These are phyloP conservation scores for Boletus vermiculosoides DNA, from an alignment of 768 basidiomycete species.

Conservation along the genomic window DNA sequence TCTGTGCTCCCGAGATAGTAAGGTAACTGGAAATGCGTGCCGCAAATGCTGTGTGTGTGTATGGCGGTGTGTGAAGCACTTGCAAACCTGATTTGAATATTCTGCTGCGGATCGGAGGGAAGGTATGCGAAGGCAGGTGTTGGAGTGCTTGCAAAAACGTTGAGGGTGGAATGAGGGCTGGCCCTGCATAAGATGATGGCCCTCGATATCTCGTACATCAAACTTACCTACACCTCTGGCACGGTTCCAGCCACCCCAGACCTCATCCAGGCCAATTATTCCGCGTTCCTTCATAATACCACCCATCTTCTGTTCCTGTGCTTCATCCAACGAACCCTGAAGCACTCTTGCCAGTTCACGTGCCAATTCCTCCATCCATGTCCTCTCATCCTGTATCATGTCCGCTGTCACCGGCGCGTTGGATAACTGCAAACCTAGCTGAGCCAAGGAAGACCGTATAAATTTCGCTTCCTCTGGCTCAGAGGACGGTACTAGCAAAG, in stretches of 20 bases:
- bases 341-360: conserved; percentile 78
- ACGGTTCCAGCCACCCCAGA: conserved; percentile 95
- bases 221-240: conserved; percentile 80
- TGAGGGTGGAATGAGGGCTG: conserved; percentile 87
- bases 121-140: conserved; percentile 60
- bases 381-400: conserved; percentile 79
- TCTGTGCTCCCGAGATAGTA: conserved; percentile 48
- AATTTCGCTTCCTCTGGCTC: conserved; percentile 85
- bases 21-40: conserved; percentile 61
- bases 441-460: conserved; percentile 85
- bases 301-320: conserved; percentile 18
- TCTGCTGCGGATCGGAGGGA: conserved; percentile 64
- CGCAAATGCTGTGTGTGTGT: conserved; percentile 65
- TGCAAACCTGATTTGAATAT: conserved; percentile 70
- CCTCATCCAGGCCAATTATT: conserved; percentile 85
- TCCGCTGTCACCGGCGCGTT: conserved; percentile 84
- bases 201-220: background rate
- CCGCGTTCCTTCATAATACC: conserved; percentile 81
- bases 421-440: conserved; percentile 77
- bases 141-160: conserved; percentile 79
- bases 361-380: conserved; percentile 79
- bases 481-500: conserved; percentile 38
- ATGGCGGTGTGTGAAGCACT: conserved; percentile 83
- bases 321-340: conserved; percentile 39
- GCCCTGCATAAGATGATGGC: background rate